Conservation (phyloP, 2,329 filamentous ascomycete genomes). For the Ceratocystis cacaofunesta region DNA sequence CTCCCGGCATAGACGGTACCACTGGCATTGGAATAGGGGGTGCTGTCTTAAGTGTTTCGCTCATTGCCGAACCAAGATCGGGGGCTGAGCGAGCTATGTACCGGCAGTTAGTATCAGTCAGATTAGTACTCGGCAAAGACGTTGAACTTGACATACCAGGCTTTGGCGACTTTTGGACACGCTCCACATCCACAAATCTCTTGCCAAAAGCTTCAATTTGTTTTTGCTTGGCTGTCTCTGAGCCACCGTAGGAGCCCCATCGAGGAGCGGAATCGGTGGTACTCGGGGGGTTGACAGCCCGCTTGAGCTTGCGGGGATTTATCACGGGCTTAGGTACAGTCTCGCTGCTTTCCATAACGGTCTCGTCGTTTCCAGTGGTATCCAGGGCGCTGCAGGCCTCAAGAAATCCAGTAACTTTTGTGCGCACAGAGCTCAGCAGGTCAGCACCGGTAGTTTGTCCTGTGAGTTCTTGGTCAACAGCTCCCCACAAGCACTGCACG, state of each 20-base stretch:
- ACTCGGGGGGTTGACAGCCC: not conserved
- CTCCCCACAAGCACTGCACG: slow-evolving; percentile 54
- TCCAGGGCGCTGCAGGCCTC: slow-evolving; percentile 36
- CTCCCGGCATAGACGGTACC: not conserved
- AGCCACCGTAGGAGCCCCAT: slow-evolving; percentile 9
- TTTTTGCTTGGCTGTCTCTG: slow-evolving; percentile 11
- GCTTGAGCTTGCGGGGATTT: not conserved
- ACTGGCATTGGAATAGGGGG: not conserved
- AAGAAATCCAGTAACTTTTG: slow-evolving; percentile 41
- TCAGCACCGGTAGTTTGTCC: slow-evolving; percentile 33
- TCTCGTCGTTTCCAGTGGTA: slow-evolving; percentile 20
- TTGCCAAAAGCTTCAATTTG: slow-evolving; percentile 16
- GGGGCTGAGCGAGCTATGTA: slow-evolving; percentile 7
- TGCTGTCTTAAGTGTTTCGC: not conserved
- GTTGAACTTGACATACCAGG: slow-evolving; percentile 1
- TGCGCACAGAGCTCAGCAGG: slow-evolving; percentile 36
- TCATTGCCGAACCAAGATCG: not conserved
- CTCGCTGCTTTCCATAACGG: slow-evolving; percentile 30
- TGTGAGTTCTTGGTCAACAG: slow-evolving; percentile 47
- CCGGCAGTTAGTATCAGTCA: not conserved
- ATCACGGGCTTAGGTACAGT: not conserved
- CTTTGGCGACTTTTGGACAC: slow-evolving; percentile 1
- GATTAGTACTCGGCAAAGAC: not conserved
- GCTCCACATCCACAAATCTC: not conserved
- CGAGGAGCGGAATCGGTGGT: not conserved